Evolutionary conservation across 768 basidiomycete species (phyloP), one percentile per base, ranked within the genome.

Genomic region (Leccinum longicurvipes): DNA sequence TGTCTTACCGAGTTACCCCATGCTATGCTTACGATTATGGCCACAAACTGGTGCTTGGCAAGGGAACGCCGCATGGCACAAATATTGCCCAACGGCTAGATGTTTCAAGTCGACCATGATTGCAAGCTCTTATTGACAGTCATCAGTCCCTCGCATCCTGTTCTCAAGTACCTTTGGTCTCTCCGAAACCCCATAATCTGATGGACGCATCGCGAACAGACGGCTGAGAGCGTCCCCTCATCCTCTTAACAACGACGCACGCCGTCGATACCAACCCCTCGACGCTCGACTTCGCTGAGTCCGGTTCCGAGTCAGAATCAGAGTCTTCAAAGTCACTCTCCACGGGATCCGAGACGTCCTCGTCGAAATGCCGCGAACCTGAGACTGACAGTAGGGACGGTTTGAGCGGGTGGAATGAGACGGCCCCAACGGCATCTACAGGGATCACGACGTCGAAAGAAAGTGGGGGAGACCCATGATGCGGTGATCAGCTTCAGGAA

Each of bases 341-440:
- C 10, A 23, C 21, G 17, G 19, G 8, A 39, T 39, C 36, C 10
- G n/a, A 11, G 5, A 5, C 42, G 1, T 24, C 29, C 2, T 52
- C 53, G 15, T 75, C 70, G 63, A 89, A 89, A 67, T 88, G 83
- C n/a, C 92, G 74, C 6, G 93, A 92, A 2, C 93, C 93, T 0
- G 91, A 87, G 1, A 79, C 79, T 0, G 89, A 86, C 19, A 90
- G 66, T 3, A 93, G 61, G 3, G 74, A 50, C 0, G 91, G 73
- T 10, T 75, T 73, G 25, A 79, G 69, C 0, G 91, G 91, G 60
- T 93, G 87, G 62, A 94, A 89, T 1, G 80, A 71, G 1, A 89
- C 83, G 1, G 86, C 84, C 1, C 89, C 86, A 8, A 93, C 71
- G 3, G 87, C 80, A 67, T 93, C 92, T 93, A 50, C 5, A 15